Evolutionary conservation across 805 yeast genomes (phyloP).

Genomic region (Candida ponderosae): DNA sequence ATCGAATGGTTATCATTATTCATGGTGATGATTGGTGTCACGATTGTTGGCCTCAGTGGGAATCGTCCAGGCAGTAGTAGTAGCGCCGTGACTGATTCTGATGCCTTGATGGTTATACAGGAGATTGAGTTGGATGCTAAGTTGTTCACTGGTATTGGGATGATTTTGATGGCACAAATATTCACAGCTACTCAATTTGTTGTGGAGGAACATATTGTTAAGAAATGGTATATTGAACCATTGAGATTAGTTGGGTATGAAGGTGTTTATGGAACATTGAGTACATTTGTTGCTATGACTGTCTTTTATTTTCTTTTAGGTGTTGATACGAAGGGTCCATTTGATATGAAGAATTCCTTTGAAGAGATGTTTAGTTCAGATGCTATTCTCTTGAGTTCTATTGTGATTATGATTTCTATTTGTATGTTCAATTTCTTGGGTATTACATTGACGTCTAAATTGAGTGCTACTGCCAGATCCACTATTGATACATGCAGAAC

Average conservation of each 20-base stretch:
- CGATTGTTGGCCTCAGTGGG: constrained; percentile 68
- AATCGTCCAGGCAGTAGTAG: constrained; percentile 25
- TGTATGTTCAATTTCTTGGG: constrained; percentile 70
- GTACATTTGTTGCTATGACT: constrained; percentile 38
- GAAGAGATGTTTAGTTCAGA: constrained; percentile 36
- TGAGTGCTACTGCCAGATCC: constrained; percentile 73
- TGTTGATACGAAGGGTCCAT: constrained; percentile 29
- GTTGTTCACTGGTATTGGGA: constrained; percentile 45
- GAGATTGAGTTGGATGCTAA: constrained; percentile 14
- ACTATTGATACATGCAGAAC: constrained; percentile 77
- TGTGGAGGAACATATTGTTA: constrained; percentile 61
- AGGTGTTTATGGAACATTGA: constrained; percentile 55
- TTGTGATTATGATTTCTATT: constrained; percentile 65
- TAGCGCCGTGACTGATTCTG: too few relatives aligned
- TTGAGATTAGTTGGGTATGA: constrained; percentile 64
- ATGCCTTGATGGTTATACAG: constrained; percentile 1
- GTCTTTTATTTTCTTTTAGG: constrained; percentile 35
- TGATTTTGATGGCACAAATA: constrained; percentile 56
- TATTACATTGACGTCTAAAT: constrained; percentile 50
- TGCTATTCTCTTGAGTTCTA: constrained; percentile 42
- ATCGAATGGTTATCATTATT: constrained; percentile 62
- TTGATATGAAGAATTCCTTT: constrained; percentile 47
- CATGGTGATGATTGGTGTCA: constrained; percentile 63
- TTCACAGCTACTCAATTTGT: constrained; percentile 74
- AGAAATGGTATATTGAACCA: constrained; percentile 47